Evolutionary conservation across 2,329 filamentous ascomycete genomes (phyloP), one percentile per base, ranked within the genome.

Genomic region (Claviceps capensis): DNA sequence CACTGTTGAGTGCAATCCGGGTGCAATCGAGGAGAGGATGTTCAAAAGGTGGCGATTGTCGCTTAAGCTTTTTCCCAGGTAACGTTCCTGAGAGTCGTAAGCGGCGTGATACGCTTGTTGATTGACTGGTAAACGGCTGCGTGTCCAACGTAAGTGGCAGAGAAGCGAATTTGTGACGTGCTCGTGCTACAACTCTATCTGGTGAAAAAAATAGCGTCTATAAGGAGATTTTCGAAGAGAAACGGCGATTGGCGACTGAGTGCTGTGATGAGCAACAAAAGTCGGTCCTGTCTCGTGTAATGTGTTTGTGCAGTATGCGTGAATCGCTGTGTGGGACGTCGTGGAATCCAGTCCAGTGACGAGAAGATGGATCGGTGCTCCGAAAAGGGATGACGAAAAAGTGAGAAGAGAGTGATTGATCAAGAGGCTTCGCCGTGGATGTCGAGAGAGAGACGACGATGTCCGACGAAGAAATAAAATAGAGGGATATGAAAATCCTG

Each of bases 311-410:
- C 14, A 23, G 42, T 44, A 14, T 45, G 37, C 11, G 34, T 16
- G n/a, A 26, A 42, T 46, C 17, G 23, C 47, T 30, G 6, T 26
- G 40, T 49, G 22, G 17, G 26, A 48, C 50, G 38, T 48, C 47
- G 47, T 41, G 50, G 49, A 60, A 50, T 53, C 56, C 54, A 55
- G 57, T 57, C 55, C 46, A 50, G 47, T 53, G 40, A 47, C 19
- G 51, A 47, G 37, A 34, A 47, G 14, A 50, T 23, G 40, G 4
- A 30, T 44, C 16, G 17, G 6, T 36, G 48, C 30, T 43, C 19
- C 26, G 9, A 19, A 36, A 41, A 26, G 41, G 30, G 40, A n/a
- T 23, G 46, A 50, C 5, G 43, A 23, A 42, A 47, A 44, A 49
- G 49, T 41, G 51, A 50, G 40, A 54, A 46, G 47, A 48, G 38